These are phyloP conservation scores for Mortierella sp. DNA, from an alignment of 371 early-diverging fungal species.

Conservation along the genomic window DNA sequence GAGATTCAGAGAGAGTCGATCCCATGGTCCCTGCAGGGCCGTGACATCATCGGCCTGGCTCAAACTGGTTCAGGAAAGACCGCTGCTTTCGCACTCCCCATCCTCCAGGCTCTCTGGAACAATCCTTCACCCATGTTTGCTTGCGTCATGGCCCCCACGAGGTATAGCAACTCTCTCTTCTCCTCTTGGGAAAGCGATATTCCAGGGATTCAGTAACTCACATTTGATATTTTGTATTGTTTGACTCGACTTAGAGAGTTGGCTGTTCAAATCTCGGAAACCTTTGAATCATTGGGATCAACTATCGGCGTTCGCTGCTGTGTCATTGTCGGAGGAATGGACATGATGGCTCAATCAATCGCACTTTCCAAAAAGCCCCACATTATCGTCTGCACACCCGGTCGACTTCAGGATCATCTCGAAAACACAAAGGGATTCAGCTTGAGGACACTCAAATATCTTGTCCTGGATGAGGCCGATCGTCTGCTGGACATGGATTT, in stretches of 20 bases:
- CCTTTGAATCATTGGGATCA: slow-evolving; percentile 92
- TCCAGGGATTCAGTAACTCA: not conserved
- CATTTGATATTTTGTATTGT: not conserved
- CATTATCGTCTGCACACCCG: slow-evolving; percentile 97
- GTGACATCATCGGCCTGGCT: slow-evolving; percentile 96
- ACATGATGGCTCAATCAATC: slow-evolving; percentile 95
- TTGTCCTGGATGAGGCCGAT: slow-evolving; percentile 99
- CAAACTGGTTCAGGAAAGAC: slow-evolving; percentile 99
- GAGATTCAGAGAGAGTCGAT: slow-evolving; percentile 94
- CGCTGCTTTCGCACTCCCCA: slow-evolving; percentile 97
- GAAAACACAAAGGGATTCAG: slow-evolving; percentile 98
- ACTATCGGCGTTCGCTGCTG: slow-evolving; percentile 93
- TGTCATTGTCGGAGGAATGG: slow-evolving; percentile 98
- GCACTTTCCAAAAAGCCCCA: slow-evolving; percentile 97
- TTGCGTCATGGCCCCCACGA: slow-evolving; percentile 97
- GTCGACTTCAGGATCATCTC: slow-evolving; percentile 96
- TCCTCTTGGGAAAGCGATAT: not conserved
- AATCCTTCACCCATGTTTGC: slow-evolving; percentile 92
- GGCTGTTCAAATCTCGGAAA: slow-evolving; percentile 95
- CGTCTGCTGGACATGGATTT: slow-evolving; percentile 97
- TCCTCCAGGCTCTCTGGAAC: slow-evolving; percentile 92
- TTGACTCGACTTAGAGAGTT: slow-evolving; percentile 77
- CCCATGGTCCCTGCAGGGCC: slow-evolving; percentile 89
- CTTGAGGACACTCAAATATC: slow-evolving; percentile 85
- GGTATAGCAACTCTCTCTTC: slow-evolving; percentile 60